Percentiles rank a stretch among this genome's conserved stretches.
phyloP scores from a whole-genome alignment of 768 basidiomycete species.

The Podaxis sp. region DNA sequence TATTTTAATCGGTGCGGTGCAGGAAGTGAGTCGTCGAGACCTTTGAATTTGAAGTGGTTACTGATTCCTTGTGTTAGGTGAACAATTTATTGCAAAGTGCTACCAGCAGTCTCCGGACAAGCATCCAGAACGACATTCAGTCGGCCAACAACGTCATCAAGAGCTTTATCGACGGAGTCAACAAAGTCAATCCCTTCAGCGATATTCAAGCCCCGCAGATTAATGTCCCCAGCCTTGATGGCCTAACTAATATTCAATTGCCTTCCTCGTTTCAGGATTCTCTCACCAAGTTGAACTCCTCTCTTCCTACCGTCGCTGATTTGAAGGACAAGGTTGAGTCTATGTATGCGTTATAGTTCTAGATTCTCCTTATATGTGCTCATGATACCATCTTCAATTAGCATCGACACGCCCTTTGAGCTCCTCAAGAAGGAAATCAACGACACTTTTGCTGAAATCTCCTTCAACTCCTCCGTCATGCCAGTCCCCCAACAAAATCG shows the following conservation, averaged over 20 bases:
- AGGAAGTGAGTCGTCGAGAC: slow-evolving; percentile 57
- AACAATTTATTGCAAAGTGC: slow-evolving; percentile 64
- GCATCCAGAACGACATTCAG: slow-evolving; percentile 70
- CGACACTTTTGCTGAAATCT: slow-evolving; percentile 72
- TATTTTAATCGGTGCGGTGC: slow-evolving; percentile 78
- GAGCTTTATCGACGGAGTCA: slow-evolving; percentile 63
- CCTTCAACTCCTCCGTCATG: slow-evolving; percentile 69
- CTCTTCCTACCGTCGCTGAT: slow-evolving; percentile 76
- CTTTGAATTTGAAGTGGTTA: not conserved
- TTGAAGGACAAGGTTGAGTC: slow-evolving; percentile 66
- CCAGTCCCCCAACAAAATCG: slow-evolving; percentile 73
- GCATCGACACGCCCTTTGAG: slow-evolving; percentile 87
- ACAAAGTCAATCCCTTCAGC: slow-evolving; percentile 74
- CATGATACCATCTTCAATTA: slow-evolving; percentile 27
- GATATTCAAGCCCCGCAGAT: slow-evolving; percentile 73
- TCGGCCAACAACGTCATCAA: slow-evolving; percentile 69
- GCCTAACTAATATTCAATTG: slow-evolving; percentile 76
- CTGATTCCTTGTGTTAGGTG: slow-evolving; percentile 46
- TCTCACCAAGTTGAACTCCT: slow-evolving; percentile 74
- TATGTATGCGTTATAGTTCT: slow-evolving; percentile 50
- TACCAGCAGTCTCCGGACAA: slow-evolving; percentile 58
- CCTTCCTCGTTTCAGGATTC: slow-evolving; percentile 75
- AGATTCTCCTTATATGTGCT: not conserved
- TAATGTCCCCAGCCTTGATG: slow-evolving; percentile 68
- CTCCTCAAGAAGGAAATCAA: slow-evolving; percentile 87